Percentiles rank a stretch among this genome's conserved stretches.
Conservation (phyloP, 495 filamentous ascomycete species). For the Trichoderma erinaceum region DNA sequence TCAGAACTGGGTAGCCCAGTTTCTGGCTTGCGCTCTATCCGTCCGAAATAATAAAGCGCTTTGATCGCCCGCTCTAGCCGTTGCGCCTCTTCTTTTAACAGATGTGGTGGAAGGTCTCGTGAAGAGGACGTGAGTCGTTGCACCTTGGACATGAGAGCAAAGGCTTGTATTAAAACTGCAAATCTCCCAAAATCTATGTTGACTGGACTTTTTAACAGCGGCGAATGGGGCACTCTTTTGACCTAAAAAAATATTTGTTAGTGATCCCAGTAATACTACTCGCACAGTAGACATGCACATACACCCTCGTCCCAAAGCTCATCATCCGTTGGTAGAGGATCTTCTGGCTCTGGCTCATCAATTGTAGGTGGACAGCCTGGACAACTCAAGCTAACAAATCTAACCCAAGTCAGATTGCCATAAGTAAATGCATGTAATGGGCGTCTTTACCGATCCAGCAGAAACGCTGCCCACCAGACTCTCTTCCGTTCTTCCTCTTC, state of each 20-base stretch:
- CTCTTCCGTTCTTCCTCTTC: not conserved
- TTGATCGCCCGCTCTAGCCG: not conserved
- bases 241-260: not conserved
- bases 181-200: not conserved
- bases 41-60: not conserved
- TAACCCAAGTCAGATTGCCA: not conserved
- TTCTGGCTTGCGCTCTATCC: not conserved
- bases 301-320: conserved; percentile 1
- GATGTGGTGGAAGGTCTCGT: not conserved
- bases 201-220: not conserved
- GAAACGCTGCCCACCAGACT: not conserved
- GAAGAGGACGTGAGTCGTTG: not conserved
- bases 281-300: not conserved
- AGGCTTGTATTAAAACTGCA: not conserved
- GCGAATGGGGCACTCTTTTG: not conserved
- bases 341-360: not conserved
- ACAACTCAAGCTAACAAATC: not conserved
- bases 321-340: not conserved
- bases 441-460: not conserved
- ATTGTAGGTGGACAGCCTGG: not conserved
- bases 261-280: not conserved
- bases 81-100: not conserved
- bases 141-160: not conserved
- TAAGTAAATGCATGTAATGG: not conserved
- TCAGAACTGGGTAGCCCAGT: not conserved